Base-by-base conservation (phyloP, 257 asterid genomes). In the Scutellaria baicalensis region DNA sequence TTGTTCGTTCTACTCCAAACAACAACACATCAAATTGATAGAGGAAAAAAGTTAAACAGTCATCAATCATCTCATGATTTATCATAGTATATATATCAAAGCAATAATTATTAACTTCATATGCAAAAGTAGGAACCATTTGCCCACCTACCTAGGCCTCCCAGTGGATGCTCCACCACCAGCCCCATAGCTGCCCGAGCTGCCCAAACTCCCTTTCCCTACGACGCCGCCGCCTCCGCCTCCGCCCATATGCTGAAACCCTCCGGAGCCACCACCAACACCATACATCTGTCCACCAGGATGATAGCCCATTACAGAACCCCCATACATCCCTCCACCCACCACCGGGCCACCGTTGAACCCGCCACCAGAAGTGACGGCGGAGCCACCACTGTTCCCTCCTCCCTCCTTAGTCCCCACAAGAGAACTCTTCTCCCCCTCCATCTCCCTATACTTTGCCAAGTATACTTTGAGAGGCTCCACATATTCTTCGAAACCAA, bases 371-470 rank as follows among this genome's bases (percentile, higher is more conserved):
- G 73, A 47, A 57, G 31, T 39, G n/a, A 64, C 78, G 20, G 82
- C 66, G 5, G 63, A 39, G 35, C 74, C 77, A 2, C 78, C 70
- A 3, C 73, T 54, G 21, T 35, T 52, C n/a, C 55, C 79, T 14
- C 81, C 86, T 18, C 75, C 82, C 66, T 74, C 86, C 75, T 69
- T 74, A 8, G 66, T 31, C 2, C 60, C 82, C 3, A 63, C 76
- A 33, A 73, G 9, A 6, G 82, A 55, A 59, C 49, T 79, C 73
- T 82, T 82, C 66, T 82, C 87, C 62, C 87, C 87, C 73, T 82
- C 87, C 82, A 82, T 69, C 76, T 82, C 87, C 35, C 86, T 76
- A 23, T 76, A 82, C 75, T 79, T 82, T 0, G 82, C 84, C 71
- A 82, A 59, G 71, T 82, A 82, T 14, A 82, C 84, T 39, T 82